A percentile compares a stretch with the other conserved stretches of the same genome.
Evolutionary conservation across 768 basidiomycete species (phyloP).

Genomic region (Tylopilus plumbeoviolaceoides): DNA sequence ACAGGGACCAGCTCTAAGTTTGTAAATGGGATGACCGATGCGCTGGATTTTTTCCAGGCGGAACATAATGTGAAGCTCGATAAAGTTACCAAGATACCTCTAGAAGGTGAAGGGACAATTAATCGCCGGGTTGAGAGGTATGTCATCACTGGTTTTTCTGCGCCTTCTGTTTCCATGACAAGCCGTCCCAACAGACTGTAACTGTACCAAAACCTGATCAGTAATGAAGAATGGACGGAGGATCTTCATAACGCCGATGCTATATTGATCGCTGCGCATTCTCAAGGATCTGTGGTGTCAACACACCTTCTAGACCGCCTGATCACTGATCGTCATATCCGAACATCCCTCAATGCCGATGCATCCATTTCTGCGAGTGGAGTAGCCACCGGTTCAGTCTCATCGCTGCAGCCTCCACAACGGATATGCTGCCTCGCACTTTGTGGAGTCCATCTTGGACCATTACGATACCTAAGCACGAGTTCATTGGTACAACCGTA

Average conservation of each 20-base stretch:
- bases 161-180: neutral
- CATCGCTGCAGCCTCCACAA: slow-evolving; percentile 45
- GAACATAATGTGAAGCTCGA: slow-evolving; percentile 27
- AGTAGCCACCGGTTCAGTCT: slow-evolving; percentile 32
- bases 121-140: slow-evolving; percentile 75
- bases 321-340: slow-evolving; percentile 74
- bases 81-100: slow-evolving; percentile 66
- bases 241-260: slow-evolving; percentile 81
- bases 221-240: slow-evolving; percentile 68
- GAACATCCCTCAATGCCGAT: slow-evolving; percentile 44
- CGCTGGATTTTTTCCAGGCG: slow-evolving; percentile 63
- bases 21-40: slow-evolving; percentile 73
- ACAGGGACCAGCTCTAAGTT: slow-evolving; percentile 85
- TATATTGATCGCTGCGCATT: slow-evolving; percentile 89
- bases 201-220: slow-evolving; percentile 58
- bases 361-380: slow-evolving; percentile 35
- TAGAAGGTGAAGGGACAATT: slow-evolving; percentile 95
- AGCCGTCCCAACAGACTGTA: slow-evolving; percentile 49
- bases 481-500: slow-evolving; percentile 77
- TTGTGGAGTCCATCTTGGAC: slow-evolving; percentile 84
- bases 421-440: slow-evolving; percentile 71
- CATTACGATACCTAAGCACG: slow-evolving; percentile 69
- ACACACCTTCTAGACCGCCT: slow-evolving; percentile 84
- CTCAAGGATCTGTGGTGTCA: slow-evolving; percentile 91
- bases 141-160: slow-evolving; percentile 12